Base-by-base conservation (phyloP, 768 basidiomycete genomes). In the Leccinum uliginosum region DNA sequence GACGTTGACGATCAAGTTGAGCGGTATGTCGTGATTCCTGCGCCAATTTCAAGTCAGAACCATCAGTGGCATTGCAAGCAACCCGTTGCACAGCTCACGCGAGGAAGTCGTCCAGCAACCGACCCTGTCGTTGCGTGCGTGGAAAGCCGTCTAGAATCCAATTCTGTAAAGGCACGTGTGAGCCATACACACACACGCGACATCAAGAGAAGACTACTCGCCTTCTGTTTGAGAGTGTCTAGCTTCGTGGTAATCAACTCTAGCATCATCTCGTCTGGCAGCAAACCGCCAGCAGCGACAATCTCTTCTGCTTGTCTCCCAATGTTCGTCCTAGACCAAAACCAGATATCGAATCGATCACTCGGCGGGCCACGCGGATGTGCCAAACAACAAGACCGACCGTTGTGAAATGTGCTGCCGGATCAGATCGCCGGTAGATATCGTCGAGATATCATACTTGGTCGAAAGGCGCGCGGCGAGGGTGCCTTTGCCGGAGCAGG, bases 91-190 rank as follows among this genome's bases (percentile, higher is more conserved):
- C 40, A 21, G 65, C 82, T 54, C 62, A 88, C 87, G 78, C 78
- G 35, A 95, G 82, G 70, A 91, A 80, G 2, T 75, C 73, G 69
- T 95, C 88, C 23, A 95, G 76, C 32, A 92, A 74, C 65, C 84
- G 75, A 9, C 85, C 91, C 69, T 95, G 93, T 14, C 80, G 82
- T 8, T 91, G 76, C 6, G 92, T 95, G 46, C 93, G 84, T 53
- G 93, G 93, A 67, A 95, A 95, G 29, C 93, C 93, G 58, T 95
- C 93, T 50, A 94, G 71, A 58, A 94, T 86, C 93, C 93, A 94
- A 67, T 88, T 86, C 89, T 93, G 47, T 43, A 30, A 14, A 55
- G 27, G 38, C 43, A 58, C 61, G 56, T 45, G 53, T 50, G 59
- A 59, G 50, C 43, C n/a, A 43, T n/a, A 24, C 21, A 40, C 6